Conservation (phyloP, 352 stramenopile genomes). For the Phytophthora megakarya region DNA sequence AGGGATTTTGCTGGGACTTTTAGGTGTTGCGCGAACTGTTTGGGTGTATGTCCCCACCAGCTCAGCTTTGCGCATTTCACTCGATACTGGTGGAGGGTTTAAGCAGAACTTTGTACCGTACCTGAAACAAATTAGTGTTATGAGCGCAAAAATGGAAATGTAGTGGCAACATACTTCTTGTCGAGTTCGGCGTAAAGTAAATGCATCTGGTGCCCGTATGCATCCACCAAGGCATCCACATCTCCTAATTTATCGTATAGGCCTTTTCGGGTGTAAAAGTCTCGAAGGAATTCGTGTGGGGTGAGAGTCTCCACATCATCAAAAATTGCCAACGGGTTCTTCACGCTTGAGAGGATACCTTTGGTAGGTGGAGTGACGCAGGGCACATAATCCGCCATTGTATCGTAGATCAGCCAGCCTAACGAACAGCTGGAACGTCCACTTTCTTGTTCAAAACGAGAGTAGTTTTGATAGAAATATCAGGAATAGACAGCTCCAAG, state of each 20-base stretch:
- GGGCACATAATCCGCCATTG: slow-evolving; percentile 27
- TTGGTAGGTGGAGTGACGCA: slow-evolving; percentile 25
- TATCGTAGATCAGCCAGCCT: too few relatives aligned
- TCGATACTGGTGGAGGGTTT: slow-evolving; percentile 53
- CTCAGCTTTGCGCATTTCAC: slow-evolving; percentile 40
- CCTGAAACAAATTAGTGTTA: slow-evolving; percentile 25
- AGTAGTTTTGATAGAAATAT: too few relatives aligned
- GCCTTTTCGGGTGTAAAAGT: slow-evolving; percentile 74
- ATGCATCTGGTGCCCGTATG: slow-evolving; percentile 58
- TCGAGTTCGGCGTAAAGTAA: slow-evolving; percentile 69
- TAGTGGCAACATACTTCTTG: slow-evolving; percentile 51
- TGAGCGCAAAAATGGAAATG: not conserved
- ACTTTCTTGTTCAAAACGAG: too few relatives aligned
- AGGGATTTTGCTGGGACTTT: slow-evolving; percentile 41
- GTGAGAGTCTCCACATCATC: slow-evolving; percentile 60
- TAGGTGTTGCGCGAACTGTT: slow-evolving; percentile 31
- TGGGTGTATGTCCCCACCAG: slow-evolving; percentile 17
- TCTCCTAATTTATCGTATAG: slow-evolving; percentile 74
- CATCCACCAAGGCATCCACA: slow-evolving; percentile 59
- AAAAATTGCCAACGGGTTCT: slow-evolving; percentile 58
- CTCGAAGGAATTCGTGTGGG: slow-evolving; percentile 62
- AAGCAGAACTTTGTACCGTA: slow-evolving; percentile 64
- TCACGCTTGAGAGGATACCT: slow-evolving; percentile 53
- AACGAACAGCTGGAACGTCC: not conserved
- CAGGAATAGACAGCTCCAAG: slow-evolving; percentile 9